Conservation (phyloP, 805 yeast species). For the Metschnikowia matae region DNA sequence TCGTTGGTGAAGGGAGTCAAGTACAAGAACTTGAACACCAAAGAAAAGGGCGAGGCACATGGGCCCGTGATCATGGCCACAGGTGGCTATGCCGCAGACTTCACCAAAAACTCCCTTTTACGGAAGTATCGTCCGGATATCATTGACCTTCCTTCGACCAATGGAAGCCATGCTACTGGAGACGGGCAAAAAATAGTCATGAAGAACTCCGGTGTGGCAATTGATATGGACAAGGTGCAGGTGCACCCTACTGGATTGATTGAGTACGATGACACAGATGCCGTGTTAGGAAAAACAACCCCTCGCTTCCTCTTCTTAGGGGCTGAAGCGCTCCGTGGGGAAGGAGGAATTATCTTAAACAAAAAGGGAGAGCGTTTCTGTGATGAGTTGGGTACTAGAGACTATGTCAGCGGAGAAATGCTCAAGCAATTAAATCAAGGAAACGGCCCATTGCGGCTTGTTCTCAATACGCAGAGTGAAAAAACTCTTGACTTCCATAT, state of each 20-base stretch:
- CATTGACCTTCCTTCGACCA: constrained; percentile 53
- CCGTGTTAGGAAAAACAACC: constrained; percentile 29
- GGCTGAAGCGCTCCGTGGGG: constrained; percentile 64
- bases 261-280: constrained; percentile 44
- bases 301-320: constrained; percentile 57
- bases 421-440: constrained; percentile 37
- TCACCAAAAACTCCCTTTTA: constrained; percentile 48
- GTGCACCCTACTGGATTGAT: constrained; percentile 67
- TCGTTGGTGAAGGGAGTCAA: constrained; percentile 14
- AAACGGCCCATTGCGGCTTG: constrained; percentile 46
- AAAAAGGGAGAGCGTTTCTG: constrained; percentile 52
- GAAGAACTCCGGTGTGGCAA: constrained; percentile 49
- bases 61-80: constrained; percentile 63
- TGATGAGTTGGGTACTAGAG: constrained; percentile 58
- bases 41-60: constrained; percentile 27
- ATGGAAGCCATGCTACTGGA: constrained; percentile 59
- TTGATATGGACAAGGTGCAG: constrained; percentile 63
- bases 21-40: constrained; percentile 31
- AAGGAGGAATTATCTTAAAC: constrained; percentile 58
- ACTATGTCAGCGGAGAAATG: constrained; percentile 57
- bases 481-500: constrained; percentile 46
- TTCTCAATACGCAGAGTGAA: constrained; percentile 46
- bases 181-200: constrained; percentile 58
- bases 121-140: constrained; percentile 57
- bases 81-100: constrained; percentile 68